A percentile compares a stretch with the other conserved stretches of the same genome.
phyloP scores from a whole-genome alignment of 345 rosid species.

The Rhodamnia argentea region DNA sequence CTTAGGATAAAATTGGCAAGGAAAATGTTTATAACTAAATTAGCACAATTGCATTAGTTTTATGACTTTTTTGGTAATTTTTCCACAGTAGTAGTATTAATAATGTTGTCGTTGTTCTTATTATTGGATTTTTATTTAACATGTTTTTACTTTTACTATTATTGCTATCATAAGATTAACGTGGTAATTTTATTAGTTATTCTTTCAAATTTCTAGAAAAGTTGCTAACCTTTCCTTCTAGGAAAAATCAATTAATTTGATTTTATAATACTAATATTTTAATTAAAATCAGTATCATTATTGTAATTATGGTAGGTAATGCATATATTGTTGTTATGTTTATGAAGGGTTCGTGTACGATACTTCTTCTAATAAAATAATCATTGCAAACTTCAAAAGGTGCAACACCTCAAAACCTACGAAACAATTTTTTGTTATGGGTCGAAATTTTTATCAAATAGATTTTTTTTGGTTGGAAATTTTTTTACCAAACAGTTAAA shows the following conservation, averaged over 20 bases:
- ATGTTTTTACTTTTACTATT: neutral
- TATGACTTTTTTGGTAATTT: no score
- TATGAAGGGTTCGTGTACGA: neutral
- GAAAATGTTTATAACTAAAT: no score
- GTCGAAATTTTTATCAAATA: neutral
- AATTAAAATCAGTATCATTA: neutral
- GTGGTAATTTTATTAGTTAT: neutral
- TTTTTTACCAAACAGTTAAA: neutral
- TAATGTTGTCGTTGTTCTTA: neutral
- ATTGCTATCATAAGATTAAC: neutral
- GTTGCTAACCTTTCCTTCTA: neutral
- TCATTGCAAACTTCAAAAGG: neutral
- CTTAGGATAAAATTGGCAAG: no score
- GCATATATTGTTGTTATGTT: neutral
- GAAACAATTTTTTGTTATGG: no score
- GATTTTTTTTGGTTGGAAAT: neutral
- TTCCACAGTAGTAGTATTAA: no score
- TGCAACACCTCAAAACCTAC: neutral
- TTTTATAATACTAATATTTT: neutral
- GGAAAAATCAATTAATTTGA: neutral
- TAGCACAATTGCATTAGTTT: no score
- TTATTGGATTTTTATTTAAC: neutral
- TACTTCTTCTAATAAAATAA: neutral
- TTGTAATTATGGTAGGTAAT: neutral
- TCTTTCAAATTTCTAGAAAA: neutral